Conservation (phyloP, 345 rosid species). For the Rhodamnia rubescens region DNA sequence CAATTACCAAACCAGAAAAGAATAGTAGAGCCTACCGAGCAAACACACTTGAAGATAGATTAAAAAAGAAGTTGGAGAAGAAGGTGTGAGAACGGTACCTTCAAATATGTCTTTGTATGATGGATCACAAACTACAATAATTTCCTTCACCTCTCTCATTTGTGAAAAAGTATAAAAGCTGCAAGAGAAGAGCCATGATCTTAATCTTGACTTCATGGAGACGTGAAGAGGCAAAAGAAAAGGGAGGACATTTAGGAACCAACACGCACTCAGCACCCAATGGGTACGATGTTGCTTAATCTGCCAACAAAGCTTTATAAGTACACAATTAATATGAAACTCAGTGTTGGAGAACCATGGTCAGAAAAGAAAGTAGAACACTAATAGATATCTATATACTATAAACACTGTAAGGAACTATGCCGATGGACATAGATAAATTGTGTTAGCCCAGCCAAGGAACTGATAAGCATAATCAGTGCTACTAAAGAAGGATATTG, state of each 20-base stretch:
- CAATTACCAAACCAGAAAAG: background rate
- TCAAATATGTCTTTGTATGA: constrained; percentile 77
- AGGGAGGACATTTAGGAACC: background rate
- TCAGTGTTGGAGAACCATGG: background rate
- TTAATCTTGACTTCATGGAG: background rate
- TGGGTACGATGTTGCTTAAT: background rate
- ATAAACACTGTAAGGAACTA: background rate
- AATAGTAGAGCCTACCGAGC: background rate
- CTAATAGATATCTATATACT: background rate
- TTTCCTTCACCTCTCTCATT: constrained; percentile 78
- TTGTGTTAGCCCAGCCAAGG: background rate
- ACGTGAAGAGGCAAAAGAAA: background rate
- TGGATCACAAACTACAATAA: constrained; percentile 94
- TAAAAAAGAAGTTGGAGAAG: background rate
- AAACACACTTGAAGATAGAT: background rate
- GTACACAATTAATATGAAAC: background rate
- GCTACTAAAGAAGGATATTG: background rate
- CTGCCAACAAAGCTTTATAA: background rate
- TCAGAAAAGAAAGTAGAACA: background rate
- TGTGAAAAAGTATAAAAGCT: constrained; percentile 74
- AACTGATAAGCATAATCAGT: background rate
- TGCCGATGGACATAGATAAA: background rate
- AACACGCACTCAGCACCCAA: background rate
- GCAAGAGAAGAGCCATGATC: constrained; percentile 9
- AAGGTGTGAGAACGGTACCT: constrained; percentile 32